phyloP scores from a whole-genome alignment of 2,329 filamentous ascomycete species.

The Emergomyces orientalis region DNA sequence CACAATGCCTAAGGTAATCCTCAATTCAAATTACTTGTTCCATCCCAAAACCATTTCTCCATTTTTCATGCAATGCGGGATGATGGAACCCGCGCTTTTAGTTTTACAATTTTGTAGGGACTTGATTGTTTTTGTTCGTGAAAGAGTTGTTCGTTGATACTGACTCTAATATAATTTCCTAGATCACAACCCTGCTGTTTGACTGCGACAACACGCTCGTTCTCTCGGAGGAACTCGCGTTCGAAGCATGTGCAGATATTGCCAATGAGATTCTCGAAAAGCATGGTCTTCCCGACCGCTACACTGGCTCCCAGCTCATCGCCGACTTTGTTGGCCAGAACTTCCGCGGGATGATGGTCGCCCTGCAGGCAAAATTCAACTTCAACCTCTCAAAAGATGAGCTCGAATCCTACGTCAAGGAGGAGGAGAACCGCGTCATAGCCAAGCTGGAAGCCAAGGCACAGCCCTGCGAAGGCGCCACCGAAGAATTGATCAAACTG shows the following conservation, averaged over 20 bases:
- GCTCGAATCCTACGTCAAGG: constrained; percentile 61
- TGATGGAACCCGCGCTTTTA: background rate
- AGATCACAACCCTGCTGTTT: constrained; percentile 65
- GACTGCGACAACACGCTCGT: constrained; percentile 84
- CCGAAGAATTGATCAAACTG: constrained; percentile 58
- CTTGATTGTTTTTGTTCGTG: background rate
- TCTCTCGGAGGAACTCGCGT: constrained; percentile 80
- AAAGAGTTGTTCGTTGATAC: constrained; percentile 5
- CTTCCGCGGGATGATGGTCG: constrained; percentile 82
- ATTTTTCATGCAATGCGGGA: background rate
- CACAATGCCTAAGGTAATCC: constrained; percentile 9
- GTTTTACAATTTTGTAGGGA: background rate
- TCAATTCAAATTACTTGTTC: background rate
- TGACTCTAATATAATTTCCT: constrained; percentile 10
- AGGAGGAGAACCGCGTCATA: constrained; percentile 77
- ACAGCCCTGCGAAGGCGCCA: constrained; percentile 59
- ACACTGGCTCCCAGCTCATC: constrained; percentile 71
- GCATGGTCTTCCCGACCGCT: constrained; percentile 55
- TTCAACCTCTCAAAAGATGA: constrained; percentile 62
- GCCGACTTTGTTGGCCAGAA: constrained; percentile 85
- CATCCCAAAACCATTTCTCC: background rate
- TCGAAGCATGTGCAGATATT: constrained; percentile 81
- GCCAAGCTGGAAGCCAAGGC: constrained; percentile 63
- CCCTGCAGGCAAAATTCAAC: constrained; percentile 64
- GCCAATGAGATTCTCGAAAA: constrained; percentile 74